These are phyloP conservation scores for Fusarium veterinarium DNA, from an alignment of 2,329 filamentous ascomycete species.

Conservation along the genomic window DNA sequence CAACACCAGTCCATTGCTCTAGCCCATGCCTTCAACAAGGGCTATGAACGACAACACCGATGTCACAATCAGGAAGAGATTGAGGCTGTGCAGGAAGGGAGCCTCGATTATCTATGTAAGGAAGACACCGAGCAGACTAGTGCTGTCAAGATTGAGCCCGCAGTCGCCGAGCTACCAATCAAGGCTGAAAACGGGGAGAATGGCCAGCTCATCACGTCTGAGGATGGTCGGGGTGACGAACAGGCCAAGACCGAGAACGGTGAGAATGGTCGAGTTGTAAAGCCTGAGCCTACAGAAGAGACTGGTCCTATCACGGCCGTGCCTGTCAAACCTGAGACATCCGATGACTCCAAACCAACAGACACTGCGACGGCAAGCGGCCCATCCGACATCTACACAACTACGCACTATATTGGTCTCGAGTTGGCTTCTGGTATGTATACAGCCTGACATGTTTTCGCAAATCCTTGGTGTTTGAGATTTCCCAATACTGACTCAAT, in stretches of 20 bases:
- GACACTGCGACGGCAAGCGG: conserved; percentile 18
- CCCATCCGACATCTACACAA: conserved; percentile 75
- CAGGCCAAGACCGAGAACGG: conserved; percentile 53
- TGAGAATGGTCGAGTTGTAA: conserved; percentile 39
- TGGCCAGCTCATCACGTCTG: conserved; percentile 52
- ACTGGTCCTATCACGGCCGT: conserved; percentile 41
- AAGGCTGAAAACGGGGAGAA: conserved; percentile 58
- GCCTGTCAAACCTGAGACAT: conserved; percentile 16
- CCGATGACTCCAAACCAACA: conserved; percentile 10
- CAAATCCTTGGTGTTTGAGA: not conserved
- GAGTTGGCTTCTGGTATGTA: conserved; percentile 78
- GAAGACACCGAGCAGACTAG: conserved; percentile 54
- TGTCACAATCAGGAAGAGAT: conserved; percentile 67
- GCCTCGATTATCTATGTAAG: conserved; percentile 58
- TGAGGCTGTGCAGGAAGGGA: conserved; percentile 66
- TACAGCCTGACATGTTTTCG: not conserved
- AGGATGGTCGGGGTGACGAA: conserved; percentile 47
- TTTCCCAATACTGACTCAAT: conserved; percentile 48
- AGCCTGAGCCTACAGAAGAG: conserved; percentile 44
- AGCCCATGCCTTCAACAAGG: conserved; percentile 93
- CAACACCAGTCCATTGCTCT: conserved; percentile 81
- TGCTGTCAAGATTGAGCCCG: conserved; percentile 24
- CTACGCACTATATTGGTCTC: conserved; percentile 93
- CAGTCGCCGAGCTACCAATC: conserved; percentile 49
- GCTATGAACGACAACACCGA: conserved; percentile 84